Conservation (phyloP, 2,329 filamentous ascomycete genomes). For the Aspergillus texensis region DNA sequence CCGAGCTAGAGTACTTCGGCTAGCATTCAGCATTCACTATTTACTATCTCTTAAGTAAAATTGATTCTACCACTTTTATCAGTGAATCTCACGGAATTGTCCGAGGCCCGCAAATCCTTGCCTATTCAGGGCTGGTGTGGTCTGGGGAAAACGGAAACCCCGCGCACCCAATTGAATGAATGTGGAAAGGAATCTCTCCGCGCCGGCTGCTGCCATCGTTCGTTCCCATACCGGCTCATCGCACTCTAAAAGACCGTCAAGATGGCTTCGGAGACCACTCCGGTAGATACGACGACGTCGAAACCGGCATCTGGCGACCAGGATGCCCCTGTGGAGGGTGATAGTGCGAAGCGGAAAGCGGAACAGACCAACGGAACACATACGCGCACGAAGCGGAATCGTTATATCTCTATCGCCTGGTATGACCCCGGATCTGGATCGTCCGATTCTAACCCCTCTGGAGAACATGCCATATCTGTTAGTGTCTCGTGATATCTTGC, state of each 20-base stretch:
- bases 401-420: slow-evolving; percentile 70
- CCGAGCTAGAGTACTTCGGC: not conserved
- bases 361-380: slow-evolving; percentile 50
- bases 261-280: slow-evolving; percentile 41
- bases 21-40: not conserved
- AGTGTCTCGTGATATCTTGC: not conserved
- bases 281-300: slow-evolving; percentile 29
- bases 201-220: slow-evolving; percentile 27
- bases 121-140: slow-evolving; percentile 1
- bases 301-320: slow-evolving; percentile 28
- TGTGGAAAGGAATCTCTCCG: slow-evolving; percentile 39
- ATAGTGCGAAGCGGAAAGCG: slow-evolving; percentile 45
- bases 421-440: slow-evolving; percentile 38
- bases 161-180: slow-evolving; percentile 20
- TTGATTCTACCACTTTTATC: not conserved
- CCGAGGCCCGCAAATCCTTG: slow-evolving; percentile 25
- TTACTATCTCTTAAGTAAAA: not conserved
- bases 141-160: slow-evolving; percentile 38
- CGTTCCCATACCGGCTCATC: slow-evolving; percentile 11
- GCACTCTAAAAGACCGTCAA: slow-evolving; percentile 3
- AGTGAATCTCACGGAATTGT: not conserved
- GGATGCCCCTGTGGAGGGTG: slow-evolving; percentile 24
- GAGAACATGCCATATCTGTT: not conserved
- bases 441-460: not conserved
- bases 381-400: slow-evolving; percentile 64